Base-by-base conservation (phyloP, 2,329 filamentous ascomycete species). In the Trichoderma lentiforme region DNA sequence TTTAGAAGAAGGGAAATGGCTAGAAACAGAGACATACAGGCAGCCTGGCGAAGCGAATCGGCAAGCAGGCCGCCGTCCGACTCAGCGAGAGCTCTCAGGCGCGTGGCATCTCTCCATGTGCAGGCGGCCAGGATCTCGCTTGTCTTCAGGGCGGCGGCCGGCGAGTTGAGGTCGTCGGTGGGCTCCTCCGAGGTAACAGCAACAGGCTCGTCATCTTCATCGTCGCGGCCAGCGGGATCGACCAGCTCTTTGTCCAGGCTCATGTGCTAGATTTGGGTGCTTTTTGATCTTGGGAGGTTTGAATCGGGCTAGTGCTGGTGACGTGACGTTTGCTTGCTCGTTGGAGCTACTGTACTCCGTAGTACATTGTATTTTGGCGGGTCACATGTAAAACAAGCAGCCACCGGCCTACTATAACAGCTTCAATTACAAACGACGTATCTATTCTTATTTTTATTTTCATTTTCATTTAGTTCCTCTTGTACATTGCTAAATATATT, bases 1-100 rank as follows among this genome's bases (percentile, higher is more conserved):
- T 36, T 57, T 39, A 14, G 14, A 34, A 26, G 28, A 64, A 63
- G 18, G 18, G 12, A 32, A 28, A 36, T 18, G 15, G 15, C 2
- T 3, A 53, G 26, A 18, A 3, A 15, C 26, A 6, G 12, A 21
- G 4, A 88, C 93, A 82, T 88, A 97, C 95, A 98, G 76, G 93
- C 94, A 80, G 85, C 83, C 78, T 88, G 88, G 75, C 95, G 91
- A 74, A 96, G 81, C 32, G 85, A 82, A 79, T 94, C 92, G 24
- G 85, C 86, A 71, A 93, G 78, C 74, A 94, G 86, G 21, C 92
- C 92, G n/a, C 90, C 91, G 68, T 84, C 82, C 1, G 89, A 88
- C 66, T 87, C 86, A 51, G 92, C 91, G 73, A 92, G 83, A 14
- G 77, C 77, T 73, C 87, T 84, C 70, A 94, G 84, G 57, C 82